A percentile compares a stretch with the other conserved stretches of the same genome.
These are phyloP conservation scores for Stachybotrys chartarum DNA, from an alignment of 2,329 filamentous ascomycete genomes.

Conservation along the genomic window DNA sequence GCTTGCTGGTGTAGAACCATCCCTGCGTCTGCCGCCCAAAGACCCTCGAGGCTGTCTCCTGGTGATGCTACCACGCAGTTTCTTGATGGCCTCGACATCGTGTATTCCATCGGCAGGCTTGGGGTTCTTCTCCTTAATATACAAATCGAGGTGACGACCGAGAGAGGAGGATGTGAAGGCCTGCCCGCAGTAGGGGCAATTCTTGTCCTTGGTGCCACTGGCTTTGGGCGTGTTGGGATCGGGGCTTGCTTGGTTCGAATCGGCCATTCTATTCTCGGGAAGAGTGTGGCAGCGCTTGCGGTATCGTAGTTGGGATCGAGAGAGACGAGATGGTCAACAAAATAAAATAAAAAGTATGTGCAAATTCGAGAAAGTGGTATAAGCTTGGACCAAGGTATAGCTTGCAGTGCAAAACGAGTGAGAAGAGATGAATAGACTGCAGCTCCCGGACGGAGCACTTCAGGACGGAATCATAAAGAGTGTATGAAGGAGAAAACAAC, in stretches of 20 bases:
- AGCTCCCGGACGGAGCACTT: conserved; percentile 10
- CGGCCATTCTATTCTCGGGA: conserved; percentile 19
- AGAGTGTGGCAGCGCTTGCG: conserved; percentile 1
- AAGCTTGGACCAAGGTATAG: not conserved
- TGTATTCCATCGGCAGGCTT: conserved; percentile 82
- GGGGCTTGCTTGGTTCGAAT: conserved; percentile 22
- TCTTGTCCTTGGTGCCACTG: conserved; percentile 69
- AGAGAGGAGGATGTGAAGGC: conserved; percentile 90
- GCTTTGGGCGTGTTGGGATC: conserved; percentile 31
- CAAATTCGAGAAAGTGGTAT: conserved; percentile 7
- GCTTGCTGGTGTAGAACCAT: conserved; percentile 51
- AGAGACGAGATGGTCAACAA: not conserved
- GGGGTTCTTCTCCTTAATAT: conserved; percentile 89
- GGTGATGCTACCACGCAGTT: conserved; percentile 78
- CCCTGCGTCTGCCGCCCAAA: conserved; percentile 41
- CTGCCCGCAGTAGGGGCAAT: conserved; percentile 81
- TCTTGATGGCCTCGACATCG: conserved; percentile 81
- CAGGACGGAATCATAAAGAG: not conserved
- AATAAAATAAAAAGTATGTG: not conserved
- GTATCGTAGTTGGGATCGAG: conserved; percentile 3
- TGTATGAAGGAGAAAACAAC: not conserved
- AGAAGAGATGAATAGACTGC: conserved; percentile 8
- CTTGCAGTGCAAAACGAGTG: conserved; percentile 9
- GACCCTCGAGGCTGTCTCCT: conserved; percentile 71
- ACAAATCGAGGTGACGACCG: conserved; percentile 87